Evolutionary conservation across 805 yeast genomes (phyloP).

Genomic region (Candida manassasensis): DNA sequence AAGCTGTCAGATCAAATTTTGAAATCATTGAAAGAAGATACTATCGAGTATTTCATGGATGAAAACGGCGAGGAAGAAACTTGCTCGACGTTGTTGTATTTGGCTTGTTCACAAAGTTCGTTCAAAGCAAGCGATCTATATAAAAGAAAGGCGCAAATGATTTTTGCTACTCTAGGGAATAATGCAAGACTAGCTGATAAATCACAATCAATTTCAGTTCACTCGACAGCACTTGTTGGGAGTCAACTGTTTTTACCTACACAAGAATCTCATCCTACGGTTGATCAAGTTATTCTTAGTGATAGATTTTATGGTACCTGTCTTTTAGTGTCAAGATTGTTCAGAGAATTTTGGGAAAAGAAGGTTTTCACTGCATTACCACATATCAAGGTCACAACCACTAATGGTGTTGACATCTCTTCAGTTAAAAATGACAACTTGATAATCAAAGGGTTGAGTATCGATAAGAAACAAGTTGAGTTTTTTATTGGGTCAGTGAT

Average conservation of each 20-base stretch:
- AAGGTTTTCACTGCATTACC: slow-evolving; percentile 56
- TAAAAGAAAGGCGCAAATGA: slow-evolving; percentile 44
- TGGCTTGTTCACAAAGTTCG: slow-evolving; percentile 67
- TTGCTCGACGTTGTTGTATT: slow-evolving; percentile 80
- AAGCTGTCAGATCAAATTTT: slow-evolving; percentile 78
- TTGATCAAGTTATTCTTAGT: slow-evolving; percentile 80
- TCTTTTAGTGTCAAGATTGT: slow-evolving; percentile 68
- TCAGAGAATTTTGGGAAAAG: slow-evolving; percentile 74
- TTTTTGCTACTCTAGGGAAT: slow-evolving; percentile 51
- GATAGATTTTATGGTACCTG: slow-evolving; percentile 90
- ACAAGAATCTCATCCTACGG: slow-evolving; percentile 32
- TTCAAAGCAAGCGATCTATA: slow-evolving; percentile 45
- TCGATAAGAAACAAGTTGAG: slow-evolving; percentile 52
- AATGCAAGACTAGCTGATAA: slow-evolving; percentile 39
- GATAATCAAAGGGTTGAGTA: slow-evolving; percentile 41
- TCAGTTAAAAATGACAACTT: slow-evolving; percentile 42
- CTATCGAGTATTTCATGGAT: slow-evolving; percentile 62
- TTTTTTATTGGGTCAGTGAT: slow-evolving; percentile 67
- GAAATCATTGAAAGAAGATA: slow-evolving; percentile 60
- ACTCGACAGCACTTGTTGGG: slow-evolving; percentile 7
- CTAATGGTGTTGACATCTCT: slow-evolving; percentile 34
- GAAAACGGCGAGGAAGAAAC: slow-evolving; percentile 87
- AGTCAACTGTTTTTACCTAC: slow-evolving; percentile 7
- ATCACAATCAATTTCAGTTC: slow-evolving; percentile 6
- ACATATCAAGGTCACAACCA: slow-evolving; percentile 31